Conservation (phyloP, 495 filamentous ascomycete genomes). For the Penicillium silybi region DNA sequence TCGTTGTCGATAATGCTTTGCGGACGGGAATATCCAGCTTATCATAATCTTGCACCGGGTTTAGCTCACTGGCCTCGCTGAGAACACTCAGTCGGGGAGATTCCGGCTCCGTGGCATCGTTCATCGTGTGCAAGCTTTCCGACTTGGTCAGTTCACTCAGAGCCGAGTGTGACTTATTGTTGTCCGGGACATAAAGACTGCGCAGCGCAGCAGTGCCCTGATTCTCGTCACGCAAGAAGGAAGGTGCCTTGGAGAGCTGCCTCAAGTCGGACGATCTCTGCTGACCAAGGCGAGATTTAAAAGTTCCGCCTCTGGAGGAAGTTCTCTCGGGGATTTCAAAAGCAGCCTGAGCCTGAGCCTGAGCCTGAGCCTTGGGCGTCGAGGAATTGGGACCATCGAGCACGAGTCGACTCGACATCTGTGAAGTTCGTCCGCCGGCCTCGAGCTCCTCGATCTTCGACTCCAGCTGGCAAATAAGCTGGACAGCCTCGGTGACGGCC, state of each 20-base stretch:
- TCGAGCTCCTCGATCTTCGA: conserved; percentile 57
- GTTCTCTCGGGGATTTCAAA: conserved; percentile 40
- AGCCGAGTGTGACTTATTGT: conserved; percentile 34
- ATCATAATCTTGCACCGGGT: conserved; percentile 48
- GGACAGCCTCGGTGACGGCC: conserved; percentile 77
- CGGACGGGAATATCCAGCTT: conserved; percentile 33
- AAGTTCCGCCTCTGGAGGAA: conserved; percentile 31
- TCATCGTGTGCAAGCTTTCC: conserved; percentile 37
- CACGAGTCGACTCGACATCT: conserved; percentile 20
- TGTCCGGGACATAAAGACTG: conserved; percentile 54
- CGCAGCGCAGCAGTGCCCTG: conserved; percentile 62
- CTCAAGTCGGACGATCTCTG: conserved; percentile 25
- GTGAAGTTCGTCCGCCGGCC: conserved; percentile 17
- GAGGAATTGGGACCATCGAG: conserved; percentile 23
- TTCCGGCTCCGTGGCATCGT: conserved; percentile 25
- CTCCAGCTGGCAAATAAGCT: conserved; percentile 73
- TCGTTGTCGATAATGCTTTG: conserved; percentile 12
- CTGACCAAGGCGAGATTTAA: conserved; percentile 7
- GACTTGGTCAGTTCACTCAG: conserved; percentile 33
- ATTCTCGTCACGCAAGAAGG: conserved; percentile 60
- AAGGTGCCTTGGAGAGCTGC: conserved; percentile 52
- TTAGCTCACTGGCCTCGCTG: conserved; percentile 75
- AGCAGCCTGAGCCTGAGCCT: not conserved
- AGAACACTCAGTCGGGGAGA: conserved; percentile 72
- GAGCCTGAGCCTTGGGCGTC: conserved; percentile 23